These are phyloP conservation scores for Speleostelium caveatum DNA, from an alignment of 78 protist genomes.

Conservation along the genomic window DNA sequence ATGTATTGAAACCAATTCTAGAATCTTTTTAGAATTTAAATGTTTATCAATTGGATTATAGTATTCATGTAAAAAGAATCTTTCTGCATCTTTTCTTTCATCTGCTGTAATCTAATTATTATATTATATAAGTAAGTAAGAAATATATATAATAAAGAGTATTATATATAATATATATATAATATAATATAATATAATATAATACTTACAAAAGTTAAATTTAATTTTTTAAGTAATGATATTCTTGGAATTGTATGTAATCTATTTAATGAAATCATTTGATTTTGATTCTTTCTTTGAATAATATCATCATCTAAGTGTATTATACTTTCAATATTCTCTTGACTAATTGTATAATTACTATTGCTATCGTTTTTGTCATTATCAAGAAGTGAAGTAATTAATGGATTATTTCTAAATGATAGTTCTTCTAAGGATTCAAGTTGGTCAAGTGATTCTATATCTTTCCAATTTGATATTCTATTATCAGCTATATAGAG, in stretches of 20 bases:
- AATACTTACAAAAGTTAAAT: conserved; percentile 39
- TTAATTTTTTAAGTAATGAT: conserved; percentile 16
- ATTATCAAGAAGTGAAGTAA: conserved; percentile 1
- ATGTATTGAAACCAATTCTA: background rate
- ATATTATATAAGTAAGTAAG: background rate
- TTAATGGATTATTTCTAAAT: conserved; percentile 54
- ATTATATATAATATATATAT: no score
- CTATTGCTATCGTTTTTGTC: background rate
- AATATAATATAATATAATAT: background rate
- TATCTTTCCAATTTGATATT: background rate
- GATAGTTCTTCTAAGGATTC: conserved; percentile 14
- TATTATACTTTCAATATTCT: background rate
- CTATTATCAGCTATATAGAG: conserved; percentile 34
- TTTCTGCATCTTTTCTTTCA: conserved; percentile 56
- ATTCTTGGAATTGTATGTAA: conserved; percentile 47
- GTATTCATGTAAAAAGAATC: conserved; percentile 31
- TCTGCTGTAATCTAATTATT: conserved; percentile 5
- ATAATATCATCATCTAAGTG: background rate
- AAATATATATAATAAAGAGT: background rate
- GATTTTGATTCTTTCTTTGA: background rate
- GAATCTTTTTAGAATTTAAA: background rate
- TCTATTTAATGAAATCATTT: conserved; percentile 20
- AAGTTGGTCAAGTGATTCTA: conserved; percentile 18
- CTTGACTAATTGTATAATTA: background rate
- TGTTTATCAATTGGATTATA: background rate